phyloP scores from a whole-genome alignment of 371 early-diverging fungal genomes.

The Lichtheimia ornata region DNA sequence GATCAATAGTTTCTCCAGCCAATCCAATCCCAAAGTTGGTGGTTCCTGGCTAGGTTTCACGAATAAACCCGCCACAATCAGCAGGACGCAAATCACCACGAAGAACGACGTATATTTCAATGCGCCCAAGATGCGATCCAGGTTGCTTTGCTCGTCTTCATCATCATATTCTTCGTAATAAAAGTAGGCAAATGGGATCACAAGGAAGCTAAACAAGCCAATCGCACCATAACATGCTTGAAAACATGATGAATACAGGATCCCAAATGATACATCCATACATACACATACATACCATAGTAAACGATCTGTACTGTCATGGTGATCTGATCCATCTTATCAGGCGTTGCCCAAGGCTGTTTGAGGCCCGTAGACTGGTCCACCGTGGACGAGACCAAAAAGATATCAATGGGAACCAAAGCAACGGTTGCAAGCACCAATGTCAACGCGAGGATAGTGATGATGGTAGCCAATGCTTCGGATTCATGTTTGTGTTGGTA shows the following conservation, averaged over 20 bases:
- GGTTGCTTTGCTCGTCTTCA: slow-evolving; percentile 32
- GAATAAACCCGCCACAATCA: slow-evolving; percentile 46
- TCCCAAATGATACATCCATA: not conserved
- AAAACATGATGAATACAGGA: not conserved
- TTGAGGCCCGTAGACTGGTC: slow-evolving; percentile 60
- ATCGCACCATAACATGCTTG: slow-evolving; percentile 55
- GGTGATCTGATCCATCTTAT: slow-evolving; percentile 48
- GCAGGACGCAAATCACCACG: slow-evolving; percentile 41
- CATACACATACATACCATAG: slow-evolving; percentile 40
- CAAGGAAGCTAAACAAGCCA: slow-evolving; percentile 50
- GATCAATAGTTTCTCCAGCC: slow-evolving; percentile 50
- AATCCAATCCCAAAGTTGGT: slow-evolving; percentile 51
- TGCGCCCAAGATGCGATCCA: slow-evolving; percentile 40
- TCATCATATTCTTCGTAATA: slow-evolving; percentile 66
- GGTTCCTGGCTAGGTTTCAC: slow-evolving; percentile 34
- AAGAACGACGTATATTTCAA: slow-evolving; percentile 59
- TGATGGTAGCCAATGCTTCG: slow-evolving; percentile 55
- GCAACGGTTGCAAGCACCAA: slow-evolving; percentile 57
- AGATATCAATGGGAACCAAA: slow-evolving; percentile 69
- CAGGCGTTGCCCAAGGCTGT: slow-evolving; percentile 65
- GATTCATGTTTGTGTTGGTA: slow-evolving; percentile 60
- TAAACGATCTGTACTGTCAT: slow-evolving; percentile 48
- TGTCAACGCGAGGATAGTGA: slow-evolving; percentile 54
- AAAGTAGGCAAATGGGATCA: slow-evolving; percentile 69
- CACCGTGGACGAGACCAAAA: slow-evolving; percentile 66